A percentile compares a stretch with the other conserved stretches of the same genome.
These are phyloP conservation scores for Aspergillus tanneri DNA, from an alignment of 2,329 filamentous ascomycete genomes.

Conservation along the genomic window DNA sequence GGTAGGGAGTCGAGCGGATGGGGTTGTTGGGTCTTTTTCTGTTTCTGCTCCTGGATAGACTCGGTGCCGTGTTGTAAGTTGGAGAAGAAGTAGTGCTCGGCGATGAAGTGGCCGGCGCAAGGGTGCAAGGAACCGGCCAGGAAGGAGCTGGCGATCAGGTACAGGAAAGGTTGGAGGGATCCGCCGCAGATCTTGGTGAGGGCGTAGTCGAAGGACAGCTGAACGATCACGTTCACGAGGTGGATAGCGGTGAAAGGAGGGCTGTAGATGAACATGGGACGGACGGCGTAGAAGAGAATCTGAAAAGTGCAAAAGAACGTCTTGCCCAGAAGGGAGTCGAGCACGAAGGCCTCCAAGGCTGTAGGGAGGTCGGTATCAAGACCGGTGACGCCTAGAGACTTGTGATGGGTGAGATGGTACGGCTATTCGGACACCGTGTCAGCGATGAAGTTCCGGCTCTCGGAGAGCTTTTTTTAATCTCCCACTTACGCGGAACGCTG, in stretches of 20 bases:
- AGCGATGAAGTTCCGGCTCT: not conserved
- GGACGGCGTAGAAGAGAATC: constrained; percentile 96
- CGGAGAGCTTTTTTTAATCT: not conserved
- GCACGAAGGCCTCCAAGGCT: constrained; percentile 82
- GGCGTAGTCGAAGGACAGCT: constrained; percentile 73
- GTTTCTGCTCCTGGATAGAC: constrained; percentile 54
- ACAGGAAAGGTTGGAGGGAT: constrained; percentile 64
- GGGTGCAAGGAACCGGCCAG: constrained; percentile 91
- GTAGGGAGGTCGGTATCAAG: constrained; percentile 96
- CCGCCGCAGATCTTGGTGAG: constrained; percentile 62
- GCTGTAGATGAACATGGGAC: constrained; percentile 90
- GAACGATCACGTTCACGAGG: constrained; percentile 73
- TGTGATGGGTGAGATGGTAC: constrained; percentile 98
- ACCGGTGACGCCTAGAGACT: constrained; percentile 93
- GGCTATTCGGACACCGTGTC: constrained; percentile 54
- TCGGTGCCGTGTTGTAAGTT: constrained; percentile 41
- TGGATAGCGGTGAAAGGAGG: constrained; percentile 85
- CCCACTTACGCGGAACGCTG: constrained; percentile 75
- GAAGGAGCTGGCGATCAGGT: constrained; percentile 87
- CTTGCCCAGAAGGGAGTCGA: constrained; percentile 91
- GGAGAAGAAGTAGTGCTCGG: constrained; percentile 82
- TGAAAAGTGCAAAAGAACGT: constrained; percentile 99
- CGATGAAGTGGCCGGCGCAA: constrained; percentile 95
- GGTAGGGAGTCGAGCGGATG: constrained; percentile 62
- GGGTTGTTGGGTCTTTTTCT: constrained; percentile 35